A percentile compares a stretch with the other conserved stretches of the same genome.
phyloP scores from a whole-genome alignment of 768 basidiomycete genomes.

The Lactarius hengduanensis region DNA sequence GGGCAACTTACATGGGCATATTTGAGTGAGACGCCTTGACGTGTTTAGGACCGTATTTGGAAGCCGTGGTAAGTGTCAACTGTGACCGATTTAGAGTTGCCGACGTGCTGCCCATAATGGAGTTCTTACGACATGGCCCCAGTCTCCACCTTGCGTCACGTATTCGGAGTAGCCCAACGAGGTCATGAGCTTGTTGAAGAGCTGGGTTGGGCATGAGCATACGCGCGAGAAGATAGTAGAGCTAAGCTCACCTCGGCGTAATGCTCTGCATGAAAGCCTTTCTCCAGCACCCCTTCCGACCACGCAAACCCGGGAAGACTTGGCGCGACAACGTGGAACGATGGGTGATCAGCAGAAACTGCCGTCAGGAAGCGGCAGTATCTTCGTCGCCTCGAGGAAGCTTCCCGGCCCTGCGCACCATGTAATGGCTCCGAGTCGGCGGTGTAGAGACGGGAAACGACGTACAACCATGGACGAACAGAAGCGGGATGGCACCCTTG shows the following conservation, averaged over 20 bases:
- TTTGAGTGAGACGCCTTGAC: neutral
- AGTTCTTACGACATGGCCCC: constrained; percentile 40
- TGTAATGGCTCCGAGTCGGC: neutral
- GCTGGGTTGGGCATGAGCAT: constrained; percentile 11
- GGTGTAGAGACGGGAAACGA: neutral
- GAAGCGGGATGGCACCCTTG: constrained; percentile 42
- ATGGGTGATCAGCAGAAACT: constrained; percentile 42
- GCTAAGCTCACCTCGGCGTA: constrained; percentile 45
- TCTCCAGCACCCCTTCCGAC: constrained; percentile 49
- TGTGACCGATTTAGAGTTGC: neutral
- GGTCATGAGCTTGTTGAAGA: constrained; percentile 36
- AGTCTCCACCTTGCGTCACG: constrained; percentile 51
- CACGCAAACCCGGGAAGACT: constrained; percentile 58
- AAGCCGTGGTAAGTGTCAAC: neutral
- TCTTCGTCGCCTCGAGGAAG: neutral
- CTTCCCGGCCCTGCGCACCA: constrained; percentile 43
- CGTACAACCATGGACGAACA: constrained; percentile 57
- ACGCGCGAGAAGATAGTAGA: neutral
- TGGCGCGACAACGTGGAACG: constrained; percentile 53
- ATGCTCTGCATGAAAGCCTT: constrained; percentile 45
- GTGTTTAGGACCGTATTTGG: neutral
- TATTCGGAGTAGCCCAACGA: constrained; percentile 33
- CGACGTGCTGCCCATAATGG: neutral
- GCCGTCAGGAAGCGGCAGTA: constrained; percentile 24
- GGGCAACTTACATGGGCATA: neutral